Base-by-base conservation (phyloP, 768 basidiomycete genomes). In the Auriscalpium vulgare region DNA sequence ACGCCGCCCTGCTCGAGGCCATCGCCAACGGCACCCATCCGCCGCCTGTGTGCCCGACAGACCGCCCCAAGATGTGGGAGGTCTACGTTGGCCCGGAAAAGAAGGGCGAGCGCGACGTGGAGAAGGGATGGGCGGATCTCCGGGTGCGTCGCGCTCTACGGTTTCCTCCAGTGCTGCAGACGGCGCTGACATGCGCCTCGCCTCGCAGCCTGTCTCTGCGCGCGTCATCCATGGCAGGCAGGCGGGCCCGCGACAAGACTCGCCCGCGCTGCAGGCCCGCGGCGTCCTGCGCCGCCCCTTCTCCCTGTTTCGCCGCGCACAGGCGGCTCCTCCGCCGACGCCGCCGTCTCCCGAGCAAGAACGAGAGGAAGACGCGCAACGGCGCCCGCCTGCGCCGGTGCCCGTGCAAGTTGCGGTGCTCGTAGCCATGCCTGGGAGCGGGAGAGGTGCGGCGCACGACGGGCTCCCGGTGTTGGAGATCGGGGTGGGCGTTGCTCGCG, bases 11-110 rank as follows among this genome's bases (percentile, higher is more conserved):
- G 17, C 16, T 47, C 23, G 37, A 49, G 0, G 43, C 52, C 29
- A 53, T 53, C 52, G 52, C 52, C 11, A n/a, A 51, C 10, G 56
- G 48, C 6, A 23, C 48, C 10, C 16, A 50, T 34, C 52, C 38
- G 29, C 10, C 9, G 3, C 47, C 16, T 2, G 19, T n/a, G 10
- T 10, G 8, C 34, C 34, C 21, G 6, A 45, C 21, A n/a, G 19
- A 19, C 17, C 49, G 53, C 36, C 59, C 59, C 1, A 13, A 29
- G 21, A 14, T 59, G 37, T 59, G 59, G 59, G 59, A 59, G 47
- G 10, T 44, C 2, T 19, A 36, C 34, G 16, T 54, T 2, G 10
- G 16, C 40, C n/a, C 23, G 11, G 10, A 50, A 5, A 43, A 54
- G 2, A 36, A 14, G 1, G 2, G 14, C 14, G 29, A 7, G 29